Evolutionary conservation across 345 rosid genomes (phyloP), one percentile per base, ranked within the genome.

Genomic region (Microthlaspi erraticum): DNA sequence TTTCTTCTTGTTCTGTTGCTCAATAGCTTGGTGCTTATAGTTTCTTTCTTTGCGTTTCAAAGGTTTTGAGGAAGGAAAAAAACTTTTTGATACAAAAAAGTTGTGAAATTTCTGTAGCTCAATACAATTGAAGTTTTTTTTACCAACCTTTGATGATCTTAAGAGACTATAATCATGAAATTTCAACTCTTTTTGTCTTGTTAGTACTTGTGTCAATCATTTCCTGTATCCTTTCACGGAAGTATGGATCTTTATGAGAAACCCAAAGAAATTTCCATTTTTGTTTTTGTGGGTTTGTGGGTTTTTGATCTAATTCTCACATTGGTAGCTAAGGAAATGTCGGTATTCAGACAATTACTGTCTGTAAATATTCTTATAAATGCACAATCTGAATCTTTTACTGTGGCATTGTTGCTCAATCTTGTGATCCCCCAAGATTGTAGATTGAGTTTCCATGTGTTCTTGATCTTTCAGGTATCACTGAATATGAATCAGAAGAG

Each of bases 401-500:
- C 43, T 42, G 17, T 16, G 0, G 3, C 50, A 42, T 8, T 43
- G 53, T 32, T 41, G 5, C 34, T 29, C 11, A 16, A 56, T 36
- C 8, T 50, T n/a, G 13, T 50, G 13, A 45, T 39, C 6, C 16
- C 4, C 33, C 16, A 23, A 39, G 64, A 39, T 38, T 38, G 37
- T 41, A 0, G 26, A 43, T 62, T 10, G 45, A 34, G 31, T 36
- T 26, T 45, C 51, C 36, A 33, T 37, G 5, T 31, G 33, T 31
- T 41, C 32, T 32, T 13, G 53, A 51, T 44, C 53, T 64, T 29
- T 33, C 81, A 83, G 85, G 78, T 68, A 60, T 60, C 70, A 50
- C 48, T 20, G 11, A 81, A 49, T 70, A 38, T 60, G 68, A 82
- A 78, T 41, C 44, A 76, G 6, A 83, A 60, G 74, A 79, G 80